Base-by-base conservation (phyloP, 768 basidiomycete genomes). In the Pulveroboletus ravenelii region DNA sequence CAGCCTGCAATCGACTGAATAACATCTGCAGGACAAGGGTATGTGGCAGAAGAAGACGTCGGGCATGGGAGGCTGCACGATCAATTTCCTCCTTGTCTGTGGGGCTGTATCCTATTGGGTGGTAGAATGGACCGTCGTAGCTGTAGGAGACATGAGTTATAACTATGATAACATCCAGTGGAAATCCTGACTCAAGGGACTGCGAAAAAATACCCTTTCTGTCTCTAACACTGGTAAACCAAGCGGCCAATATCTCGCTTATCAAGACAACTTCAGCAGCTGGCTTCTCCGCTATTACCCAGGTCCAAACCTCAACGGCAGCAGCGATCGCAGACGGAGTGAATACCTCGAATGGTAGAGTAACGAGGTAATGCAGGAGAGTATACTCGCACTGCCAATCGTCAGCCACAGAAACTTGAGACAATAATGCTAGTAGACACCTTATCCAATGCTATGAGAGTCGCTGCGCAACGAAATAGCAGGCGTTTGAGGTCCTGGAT, bases 231-330 rank as follows among this genome's bases (percentile, higher is more conserved):
- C 89, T 89, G 48, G 80, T 78, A 42, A 85, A 77, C 96, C 96
- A 99, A 3, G 89, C 88, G 3, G 89, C 80, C 41, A 90, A 72
- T 44, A 98, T 80, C 60, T 97, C 93, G 5, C 81, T 74, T 77
- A 97, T 87, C 17, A 97, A 68, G 2, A 84, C 81, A 42, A 93
- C 80, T 67, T 97, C 94, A 10, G 87, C 74, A 41, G 79, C 78
- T 0, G 89, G 84, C 51, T 89, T 82, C 64, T 95, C 89, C 13
- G 89, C 82, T 46, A 96, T 87, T 0, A 96, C 78, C 94, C 94
- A 97, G 3, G 88, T 92, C 96, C 96, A 98, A 10, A 87, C 86
- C 62, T 98, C 93, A 38, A 93, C 85, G 0, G 91, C 94, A 2
- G 89, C 81, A 14, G 89, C 79, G 50, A 97, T 81, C 1, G 93